Base-by-base conservation (phyloP, 1,284 basidiomycete species). In the Dichomitus squalens region DNA sequence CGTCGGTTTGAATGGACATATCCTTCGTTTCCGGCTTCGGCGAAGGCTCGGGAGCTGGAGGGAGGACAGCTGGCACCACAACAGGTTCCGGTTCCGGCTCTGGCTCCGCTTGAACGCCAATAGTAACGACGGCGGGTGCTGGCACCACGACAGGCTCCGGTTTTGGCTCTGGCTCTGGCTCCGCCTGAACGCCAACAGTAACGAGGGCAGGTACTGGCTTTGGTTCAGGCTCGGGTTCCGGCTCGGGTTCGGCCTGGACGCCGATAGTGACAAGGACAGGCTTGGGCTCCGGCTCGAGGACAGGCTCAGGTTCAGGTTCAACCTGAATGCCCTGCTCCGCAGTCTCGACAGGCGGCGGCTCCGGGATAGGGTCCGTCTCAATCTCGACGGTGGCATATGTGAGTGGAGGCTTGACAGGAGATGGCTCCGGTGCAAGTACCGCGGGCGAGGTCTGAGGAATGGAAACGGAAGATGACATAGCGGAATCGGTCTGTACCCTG, bases 201-300 rank as follows among this genome's bases (percentile, higher is more conserved):
- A 52, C 51, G 25, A 57, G 44, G 4, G 84, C 86, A 3, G 81
- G 64, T 36, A 61, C 52, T 2, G 59, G 53, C 39, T 53, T 36
- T 31, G 50, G 50, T 5, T 84, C 86, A 4, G 35, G 61, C 16
- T 55, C 49, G 59, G 38, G 72, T 27, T 57, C 58, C 16, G 76
- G 73, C 1, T 74, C 70, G 9, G 75, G 69, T 16, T 82, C 79
- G n/a, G 68, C 73, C 80, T 84, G 86, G 46, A 79, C 78, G 56
- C 92, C 91, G 2, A 89, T 92, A 72, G 92, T 91, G 36, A 86
- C 84, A 1, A 84, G 86, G 58, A 84, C 87, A 61, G 92, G 89
- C 66, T 78, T 84, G 23, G 83, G 71, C 60, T 87, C 84, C 0
- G 84, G 81, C 68, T 84, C 86, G 4, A 80, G 65, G 38, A 63